Percentiles rank a stretch among this genome's conserved stretches.
These are phyloP conservation scores for Eucalyptus caleyi DNA, from an alignment of 345 rosid species.

Conservation along the genomic window DNA sequence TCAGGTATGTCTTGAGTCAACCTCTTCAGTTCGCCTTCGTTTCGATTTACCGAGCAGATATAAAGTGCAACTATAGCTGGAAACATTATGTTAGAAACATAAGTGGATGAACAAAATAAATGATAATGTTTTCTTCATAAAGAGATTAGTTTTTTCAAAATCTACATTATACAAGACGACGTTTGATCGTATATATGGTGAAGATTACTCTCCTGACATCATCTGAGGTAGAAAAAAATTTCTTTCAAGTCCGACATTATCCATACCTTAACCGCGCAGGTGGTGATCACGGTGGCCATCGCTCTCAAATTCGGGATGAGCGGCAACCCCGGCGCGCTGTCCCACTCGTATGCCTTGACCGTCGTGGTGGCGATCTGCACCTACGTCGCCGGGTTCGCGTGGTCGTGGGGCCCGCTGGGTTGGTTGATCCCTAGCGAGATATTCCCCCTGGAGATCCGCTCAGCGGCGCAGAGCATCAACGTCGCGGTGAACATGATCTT, in stretches of 20 bases:
- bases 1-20: slow-evolving; percentile 1
- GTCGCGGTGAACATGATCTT: slow-evolving; percentile 45
- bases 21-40: not conserved
- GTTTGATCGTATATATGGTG: too few relatives aligned
- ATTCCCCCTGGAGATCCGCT: slow-evolving; percentile 48
- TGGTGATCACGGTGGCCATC: slow-evolving; percentile 19
- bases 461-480: slow-evolving; percentile 45
- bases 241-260: not conserved
- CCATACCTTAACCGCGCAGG: not conserved
- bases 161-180: too few relatives aligned
- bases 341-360: slow-evolving; percentile 6
- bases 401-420: slow-evolving; percentile 74
- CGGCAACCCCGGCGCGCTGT: slow-evolving; percentile 26
- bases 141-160: too few relatives aligned
- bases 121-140: too few relatives aligned
- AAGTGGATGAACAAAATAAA: too few relatives aligned
- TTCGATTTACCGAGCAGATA: too few relatives aligned
- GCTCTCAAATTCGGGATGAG: slow-evolving; percentile 33
- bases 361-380: slow-evolving; percentile 29
- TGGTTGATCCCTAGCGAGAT: slow-evolving; percentile 66
- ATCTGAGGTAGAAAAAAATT: too few relatives aligned
- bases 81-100: too few relatives aligned
- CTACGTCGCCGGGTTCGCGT: slow-evolving; percentile 40
- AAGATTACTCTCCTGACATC: too few relatives aligned
- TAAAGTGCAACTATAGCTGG: too few relatives aligned